phyloP scores from a whole-genome alignment of 106 monocot species.

The Hemerocallis citrina region DNA sequence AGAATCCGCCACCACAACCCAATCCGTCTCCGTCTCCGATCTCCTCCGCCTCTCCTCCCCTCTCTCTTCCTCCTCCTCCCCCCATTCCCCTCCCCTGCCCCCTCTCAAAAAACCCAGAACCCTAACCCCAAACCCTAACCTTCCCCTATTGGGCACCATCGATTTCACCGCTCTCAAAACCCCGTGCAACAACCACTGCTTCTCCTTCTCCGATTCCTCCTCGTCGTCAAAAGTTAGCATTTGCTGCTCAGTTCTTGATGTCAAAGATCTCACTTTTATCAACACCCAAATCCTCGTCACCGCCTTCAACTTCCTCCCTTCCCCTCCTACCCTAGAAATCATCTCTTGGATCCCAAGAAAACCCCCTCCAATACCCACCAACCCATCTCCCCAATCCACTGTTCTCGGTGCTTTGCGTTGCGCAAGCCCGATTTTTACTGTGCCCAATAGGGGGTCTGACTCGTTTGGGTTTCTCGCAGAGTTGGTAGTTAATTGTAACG shows the following conservation, averaged over 20 bases:
- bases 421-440: constrained; percentile 41
- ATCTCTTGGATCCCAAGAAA: constrained; percentile 36
- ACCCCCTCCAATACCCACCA: neutral
- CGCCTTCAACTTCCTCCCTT: constrained; percentile 65
- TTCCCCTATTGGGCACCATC: constrained; percentile 25
- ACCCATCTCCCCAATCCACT: neutral
- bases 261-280: constrained; percentile 28
- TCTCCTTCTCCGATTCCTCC: constrained; percentile 47
- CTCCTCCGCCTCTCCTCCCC: constrained; percentile 41
- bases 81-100: constrained; percentile 20
- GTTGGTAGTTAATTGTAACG: constrained; percentile 21
- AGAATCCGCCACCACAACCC: neutral
- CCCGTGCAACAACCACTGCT: constrained; percentile 24
- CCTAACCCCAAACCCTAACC: constrained; percentile 5
- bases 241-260: constrained; percentile 46
- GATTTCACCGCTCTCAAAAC: neutral
- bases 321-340: constrained; percentile 35
- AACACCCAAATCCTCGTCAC: constrained; percentile 28
- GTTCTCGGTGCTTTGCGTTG: constrained; percentile 29
- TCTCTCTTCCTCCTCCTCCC: constrained; percentile 10
- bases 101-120: constrained; percentile 28
- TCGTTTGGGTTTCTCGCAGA: constrained; percentile 49
- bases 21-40: constrained; percentile 37
- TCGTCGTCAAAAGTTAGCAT: too few species aligned
- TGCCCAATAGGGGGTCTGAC: constrained; percentile 12